These are phyloP conservation scores for Fusarium sp. DNA, from an alignment of 2,329 filamentous ascomycete species.

Conservation along the genomic window DNA sequence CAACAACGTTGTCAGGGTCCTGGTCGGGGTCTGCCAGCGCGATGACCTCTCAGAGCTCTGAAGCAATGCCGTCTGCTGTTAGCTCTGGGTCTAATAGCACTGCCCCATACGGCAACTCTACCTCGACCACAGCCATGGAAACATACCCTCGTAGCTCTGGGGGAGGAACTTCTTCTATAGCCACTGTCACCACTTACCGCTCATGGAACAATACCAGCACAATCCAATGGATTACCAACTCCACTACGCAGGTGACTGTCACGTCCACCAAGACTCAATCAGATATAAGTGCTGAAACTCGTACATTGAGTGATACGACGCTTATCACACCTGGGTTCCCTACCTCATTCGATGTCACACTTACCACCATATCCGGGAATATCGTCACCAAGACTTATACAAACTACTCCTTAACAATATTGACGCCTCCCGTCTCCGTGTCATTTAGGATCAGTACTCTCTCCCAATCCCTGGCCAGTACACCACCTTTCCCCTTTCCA, in stretches of 20 bases:
- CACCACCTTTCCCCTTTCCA: slow-evolving; percentile 30
- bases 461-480: slow-evolving; percentile 7
- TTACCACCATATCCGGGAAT: slow-evolving; percentile 8
- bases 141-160: slow-evolving; percentile 8
- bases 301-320: neutral
- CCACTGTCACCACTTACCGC: slow-evolving; percentile 8
- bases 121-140: slow-evolving; percentile 10
- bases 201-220: slow-evolving; percentile 18
- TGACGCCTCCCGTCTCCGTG: slow-evolving; percentile 16
- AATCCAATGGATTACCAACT: slow-evolving; percentile 14
- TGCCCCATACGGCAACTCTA: slow-evolving; percentile 36
- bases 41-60: neutral
- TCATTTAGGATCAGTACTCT: slow-evolving; percentile 10
- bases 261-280: slow-evolving; percentile 15
- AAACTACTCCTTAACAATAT: slow-evolving; percentile 6
- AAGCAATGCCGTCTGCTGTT: neutral
- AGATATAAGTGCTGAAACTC: slow-evolving; percentile 1
- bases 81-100: slow-evolving; percentile 25
- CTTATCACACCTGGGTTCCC: slow-evolving; percentile 13
- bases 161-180: slow-evolving; percentile 4
- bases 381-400: slow-evolving; percentile 8
- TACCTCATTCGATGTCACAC: slow-evolving; percentile 20
- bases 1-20: slow-evolving; percentile 3
- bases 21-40: neutral
- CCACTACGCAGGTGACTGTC: slow-evolving; percentile 4